These are phyloP conservation scores for Candida ovalis DNA, from an alignment of 805 yeast species.

Conservation along the genomic window DNA sequence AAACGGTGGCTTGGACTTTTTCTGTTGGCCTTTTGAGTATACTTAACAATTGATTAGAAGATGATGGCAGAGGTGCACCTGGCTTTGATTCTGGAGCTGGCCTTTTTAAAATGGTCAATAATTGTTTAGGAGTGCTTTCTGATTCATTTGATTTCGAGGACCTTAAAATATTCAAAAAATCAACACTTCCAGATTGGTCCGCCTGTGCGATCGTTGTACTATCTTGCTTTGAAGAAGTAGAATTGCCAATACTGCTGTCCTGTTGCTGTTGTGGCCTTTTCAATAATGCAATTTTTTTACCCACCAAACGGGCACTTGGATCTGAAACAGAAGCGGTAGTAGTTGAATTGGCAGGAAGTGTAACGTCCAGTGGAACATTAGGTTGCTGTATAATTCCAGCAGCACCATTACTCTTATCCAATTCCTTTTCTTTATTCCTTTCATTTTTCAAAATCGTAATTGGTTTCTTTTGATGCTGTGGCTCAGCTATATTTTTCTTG, in stretches of 20 bases:
- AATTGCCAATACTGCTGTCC: no score
- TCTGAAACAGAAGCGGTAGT: neutral
- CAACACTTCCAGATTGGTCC: neutral
- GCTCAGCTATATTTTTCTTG: constrained; percentile 2
- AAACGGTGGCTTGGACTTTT: neutral
- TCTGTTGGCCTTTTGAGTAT: constrained; percentile 1
- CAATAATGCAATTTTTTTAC: constrained; percentile 4
- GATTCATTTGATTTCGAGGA: constrained; percentile 4
- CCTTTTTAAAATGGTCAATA: constrained; percentile 13
- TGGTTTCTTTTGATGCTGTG: constrained; percentile 1
- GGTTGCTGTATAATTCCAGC: neutral
- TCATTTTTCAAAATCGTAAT: constrained; percentile 17
- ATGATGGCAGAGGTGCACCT: neutral
- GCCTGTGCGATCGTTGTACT: neutral
- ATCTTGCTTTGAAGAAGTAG: constrained; percentile 2
- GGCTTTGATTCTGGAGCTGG: constrained; percentile 1
- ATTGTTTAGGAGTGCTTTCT: neutral
- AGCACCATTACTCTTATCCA: neutral
- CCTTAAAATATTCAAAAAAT: constrained; percentile 9
- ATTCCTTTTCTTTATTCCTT: constrained; percentile 1
- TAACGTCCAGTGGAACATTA: neutral
- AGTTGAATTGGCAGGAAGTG: neutral
- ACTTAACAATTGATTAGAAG: constrained; percentile 2
- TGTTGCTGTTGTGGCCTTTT: neutral
- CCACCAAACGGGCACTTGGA: neutral